phyloP scores from a whole-genome alignment of 768 basidiomycete genomes.

The Rhizopogon sp. region DNA sequence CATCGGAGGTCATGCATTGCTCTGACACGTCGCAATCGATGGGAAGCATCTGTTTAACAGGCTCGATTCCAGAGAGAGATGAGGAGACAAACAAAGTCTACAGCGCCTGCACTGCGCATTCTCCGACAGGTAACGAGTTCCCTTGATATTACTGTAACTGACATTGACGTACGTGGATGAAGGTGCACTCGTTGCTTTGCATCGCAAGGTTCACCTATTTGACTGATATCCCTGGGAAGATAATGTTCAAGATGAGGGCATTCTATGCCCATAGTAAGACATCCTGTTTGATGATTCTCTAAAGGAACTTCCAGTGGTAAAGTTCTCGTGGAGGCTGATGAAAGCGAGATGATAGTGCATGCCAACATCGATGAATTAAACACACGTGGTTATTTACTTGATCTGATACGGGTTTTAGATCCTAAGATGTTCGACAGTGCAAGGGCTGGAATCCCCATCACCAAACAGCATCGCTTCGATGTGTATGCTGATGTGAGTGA shows the following conservation, averaged over 20 bases:
- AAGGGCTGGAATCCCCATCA: constrained; percentile 84
- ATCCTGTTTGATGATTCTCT: background rate
- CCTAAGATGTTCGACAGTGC: constrained; percentile 60
- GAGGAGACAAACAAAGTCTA: constrained; percentile 60
- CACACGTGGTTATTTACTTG: background rate
- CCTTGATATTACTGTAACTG: background rate
- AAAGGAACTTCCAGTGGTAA: constrained; percentile 50
- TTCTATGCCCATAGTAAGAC: constrained; percentile 78
- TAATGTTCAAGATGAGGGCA: too few species aligned
- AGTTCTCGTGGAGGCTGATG: constrained; percentile 67
- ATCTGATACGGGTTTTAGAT: constrained; percentile 32
- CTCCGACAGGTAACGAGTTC: constrained; percentile 55
- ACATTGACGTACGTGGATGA: background rate
- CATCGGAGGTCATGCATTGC: constrained; percentile 69
- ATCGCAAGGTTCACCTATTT: constrained; percentile 95
- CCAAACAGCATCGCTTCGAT: constrained; percentile 85
- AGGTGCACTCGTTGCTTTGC: constrained; percentile 83
- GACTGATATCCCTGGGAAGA: constrained; percentile 92
- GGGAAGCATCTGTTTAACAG: constrained; percentile 33
- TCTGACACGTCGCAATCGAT: background rate
- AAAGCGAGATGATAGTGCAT: constrained; percentile 75
- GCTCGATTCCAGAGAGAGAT: constrained; percentile 90
- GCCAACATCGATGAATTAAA: constrained; percentile 69
- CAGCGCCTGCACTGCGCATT: constrained; percentile 92
- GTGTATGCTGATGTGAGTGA: constrained; percentile 75